These are phyloP conservation scores for apple (Malus domestica) DNA, from an alignment of 306 rosid genomes.

Conservation along the genomic window ASM211411v1 NC_041798.1:30598001-30598500, in stretches of 20 bases:
- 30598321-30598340: constrained; percentile 93
- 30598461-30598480: constrained; percentile 60
- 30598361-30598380: constrained; percentile 75
- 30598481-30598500: constrained; percentile 62
- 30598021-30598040: constrained; percentile 96
- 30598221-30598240: constrained; percentile 95
- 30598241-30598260: constrained; percentile 96
- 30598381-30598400: constrained; percentile 96
- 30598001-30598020: constrained; percentile 90
- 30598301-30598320: constrained; percentile 99
- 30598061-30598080: constrained; percentile 98
- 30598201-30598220: constrained; percentile 96
- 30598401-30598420: constrained; percentile 95
- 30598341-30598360: constrained; percentile 81
- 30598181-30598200: constrained; percentile 86
- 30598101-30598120: constrained; percentile 94
- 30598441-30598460: constrained; percentile 88
- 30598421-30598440: constrained; percentile 93
- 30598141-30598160: constrained; percentile 99
- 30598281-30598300: constrained; percentile 88
- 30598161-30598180: constrained; percentile 92
- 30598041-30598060: constrained; percentile 99
- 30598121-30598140: constrained; percentile 96
- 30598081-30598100: constrained; percentile 99
- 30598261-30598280: constrained; percentile 96